A percentile compares a stretch with the other conserved stretches of the same genome.
Evolutionary conservation across 2,329 filamentous ascomycete genomes (phyloP).

Genomic region (Helicocarpus griseus): DNA sequence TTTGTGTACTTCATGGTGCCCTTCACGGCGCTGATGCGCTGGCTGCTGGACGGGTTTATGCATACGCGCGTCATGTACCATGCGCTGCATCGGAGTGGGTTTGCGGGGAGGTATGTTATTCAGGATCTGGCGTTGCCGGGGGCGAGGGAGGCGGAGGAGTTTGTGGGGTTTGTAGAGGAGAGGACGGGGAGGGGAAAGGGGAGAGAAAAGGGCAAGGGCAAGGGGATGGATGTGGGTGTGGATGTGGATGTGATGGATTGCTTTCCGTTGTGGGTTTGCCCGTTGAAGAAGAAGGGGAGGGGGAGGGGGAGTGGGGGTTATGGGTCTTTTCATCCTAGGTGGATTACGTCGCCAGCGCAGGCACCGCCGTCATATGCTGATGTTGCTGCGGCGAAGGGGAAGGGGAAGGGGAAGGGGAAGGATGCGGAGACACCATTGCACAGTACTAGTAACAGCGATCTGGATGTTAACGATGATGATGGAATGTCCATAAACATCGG

Average conservation of each 20-base stretch:
- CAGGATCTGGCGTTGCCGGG: conserved; percentile 52
- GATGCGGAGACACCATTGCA: too few species aligned
- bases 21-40: conserved; percentile 49
- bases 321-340: not conserved
- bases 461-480: not conserved
- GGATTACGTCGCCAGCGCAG: conserved; percentile 27
- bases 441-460: too few species aligned
- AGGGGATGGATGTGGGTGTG: too few species aligned
- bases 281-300: not conserved
- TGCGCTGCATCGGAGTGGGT: conserved; percentile 47
- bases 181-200: not conserved
- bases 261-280: conserved; percentile 51
- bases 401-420: too few species aligned
- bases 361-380: not conserved
- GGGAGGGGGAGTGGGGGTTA: not conserved
- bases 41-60: conserved; percentile 48
- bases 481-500: conserved; percentile 41
- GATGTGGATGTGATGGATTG: conserved; percentile 37
- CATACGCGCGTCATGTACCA: conserved; percentile 51
- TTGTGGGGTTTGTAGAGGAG: conserved; percentile 39
- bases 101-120: conserved; percentile 45
- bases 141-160: conserved; percentile 37
- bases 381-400: too few species aligned
- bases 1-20: conserved; percentile 48
- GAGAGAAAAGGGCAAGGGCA: too few species aligned